These are phyloP conservation scores for Psilocybe subaeruginosa DNA, from an alignment of 768 basidiomycete genomes.

Conservation along the genomic window DNA sequence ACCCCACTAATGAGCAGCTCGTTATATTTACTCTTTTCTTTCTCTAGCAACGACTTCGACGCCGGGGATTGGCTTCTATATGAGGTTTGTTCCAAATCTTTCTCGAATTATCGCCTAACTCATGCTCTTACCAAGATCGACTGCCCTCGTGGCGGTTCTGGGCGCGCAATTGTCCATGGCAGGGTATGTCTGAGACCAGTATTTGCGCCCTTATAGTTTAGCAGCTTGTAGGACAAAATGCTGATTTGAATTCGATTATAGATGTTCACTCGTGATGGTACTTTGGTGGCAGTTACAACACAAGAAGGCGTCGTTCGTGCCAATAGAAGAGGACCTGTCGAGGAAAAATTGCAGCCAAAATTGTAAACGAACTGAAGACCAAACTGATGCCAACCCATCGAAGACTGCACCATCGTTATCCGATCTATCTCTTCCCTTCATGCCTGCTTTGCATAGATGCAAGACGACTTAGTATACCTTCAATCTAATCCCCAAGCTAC, in stretches of 20 bases:
- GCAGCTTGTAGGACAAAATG: background rate
- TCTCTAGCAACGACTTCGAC: slow-evolving; percentile 66
- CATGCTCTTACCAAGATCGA: slow-evolving; percentile 46
- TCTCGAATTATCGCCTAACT: slow-evolving; percentile 1
- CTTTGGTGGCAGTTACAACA: slow-evolving; percentile 71
- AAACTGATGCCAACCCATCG: too few species aligned
- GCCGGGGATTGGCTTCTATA: slow-evolving; percentile 84
- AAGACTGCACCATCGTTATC: too few species aligned
- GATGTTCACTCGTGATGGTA: slow-evolving; percentile 72
- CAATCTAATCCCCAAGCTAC: too few species aligned
- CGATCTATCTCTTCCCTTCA: too few species aligned
- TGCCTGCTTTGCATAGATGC: too few species aligned
- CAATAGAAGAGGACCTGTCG: slow-evolving; percentile 45
- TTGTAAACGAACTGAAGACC: background rate
- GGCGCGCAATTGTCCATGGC: slow-evolving; percentile 72
- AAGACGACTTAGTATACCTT: too few species aligned
- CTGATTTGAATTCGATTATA: slow-evolving; percentile 25
- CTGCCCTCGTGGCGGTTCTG: slow-evolving; percentile 64
- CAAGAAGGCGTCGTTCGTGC: slow-evolving; percentile 83
- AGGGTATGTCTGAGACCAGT: slow-evolving; percentile 41
- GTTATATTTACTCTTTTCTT: background rate
- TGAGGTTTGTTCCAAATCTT: slow-evolving; percentile 50
- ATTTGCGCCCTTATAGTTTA: slow-evolving; percentile 23
- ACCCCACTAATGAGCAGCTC: background rate
- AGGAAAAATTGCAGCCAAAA: slow-evolving; percentile 21